phyloP scores from a whole-genome alignment of 139 green algal genomes.

The Coelastrella sp. region DNA sequence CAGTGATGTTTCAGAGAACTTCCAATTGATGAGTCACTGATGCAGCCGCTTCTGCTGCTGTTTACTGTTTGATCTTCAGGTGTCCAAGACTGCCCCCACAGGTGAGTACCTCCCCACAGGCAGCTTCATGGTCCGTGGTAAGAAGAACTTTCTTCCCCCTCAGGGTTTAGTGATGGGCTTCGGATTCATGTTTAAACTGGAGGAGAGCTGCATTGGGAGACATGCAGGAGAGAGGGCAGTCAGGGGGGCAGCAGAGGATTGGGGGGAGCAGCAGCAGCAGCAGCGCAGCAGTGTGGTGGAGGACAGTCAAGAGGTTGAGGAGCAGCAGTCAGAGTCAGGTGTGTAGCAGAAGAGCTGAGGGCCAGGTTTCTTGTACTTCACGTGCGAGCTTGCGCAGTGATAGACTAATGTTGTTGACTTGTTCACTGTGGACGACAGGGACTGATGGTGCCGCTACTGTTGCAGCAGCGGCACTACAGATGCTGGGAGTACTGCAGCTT shows the following conservation, averaged over 20 bases:
- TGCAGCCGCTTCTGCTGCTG: too few species aligned
- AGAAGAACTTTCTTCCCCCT: constrained; percentile 98
- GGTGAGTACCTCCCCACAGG: constrained; percentile 94
- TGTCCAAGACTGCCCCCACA: constrained; percentile 94
- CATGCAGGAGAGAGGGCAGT: constrained; percentile 88
- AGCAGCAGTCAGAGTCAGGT: neutral
- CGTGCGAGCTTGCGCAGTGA: too few species aligned
- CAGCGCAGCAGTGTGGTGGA: neutral
- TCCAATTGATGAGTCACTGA: too few species aligned
- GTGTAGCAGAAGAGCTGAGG: too few species aligned
- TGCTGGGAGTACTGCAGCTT: too few species aligned
- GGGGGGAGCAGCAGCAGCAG: constrained; percentile 36
- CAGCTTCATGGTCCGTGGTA: constrained; percentile 93
- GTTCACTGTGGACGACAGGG: too few species aligned
- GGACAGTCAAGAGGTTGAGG: constrained; percentile 32
- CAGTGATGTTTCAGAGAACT: too few species aligned
- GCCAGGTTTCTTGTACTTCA: too few species aligned
- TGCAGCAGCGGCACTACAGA: too few species aligned
- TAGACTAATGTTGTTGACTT: too few species aligned
- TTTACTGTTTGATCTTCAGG: constrained; percentile 64
- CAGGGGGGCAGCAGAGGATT: constrained; percentile 25
- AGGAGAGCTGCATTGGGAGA: constrained; percentile 80
- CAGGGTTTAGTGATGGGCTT: constrained; percentile 94
- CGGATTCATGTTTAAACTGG: constrained; percentile 90
- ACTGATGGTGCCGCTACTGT: too few species aligned